Percentiles rank a stretch among this genome's conserved stretches.
phyloP scores from a whole-genome alignment of 305 asterid species.

The Fraxinus angustifolia region DNA sequence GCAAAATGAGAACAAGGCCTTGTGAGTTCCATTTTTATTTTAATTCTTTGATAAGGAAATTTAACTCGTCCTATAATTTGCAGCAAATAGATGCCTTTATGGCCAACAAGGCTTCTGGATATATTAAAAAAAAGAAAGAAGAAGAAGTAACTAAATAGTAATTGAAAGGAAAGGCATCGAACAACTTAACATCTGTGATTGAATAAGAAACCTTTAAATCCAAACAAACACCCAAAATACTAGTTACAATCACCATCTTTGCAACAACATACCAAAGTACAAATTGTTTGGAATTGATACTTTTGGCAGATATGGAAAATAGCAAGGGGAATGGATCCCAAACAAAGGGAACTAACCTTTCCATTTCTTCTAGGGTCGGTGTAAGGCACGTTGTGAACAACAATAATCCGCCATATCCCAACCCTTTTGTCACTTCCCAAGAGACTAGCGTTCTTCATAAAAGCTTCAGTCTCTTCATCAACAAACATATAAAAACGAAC shows the following conservation, averaged over 20 bases:
- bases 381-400: conserved; percentile 83
- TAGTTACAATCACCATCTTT: conserved; percentile 5
- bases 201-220: conserved; percentile 2
- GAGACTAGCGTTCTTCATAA: conserved; percentile 60
- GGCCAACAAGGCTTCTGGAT: conserved; percentile 20
- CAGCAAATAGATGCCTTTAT: conserved; percentile 9
- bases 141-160: conserved; percentile 12
- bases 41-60: conserved; percentile 4
- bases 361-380: conserved; percentile 88
- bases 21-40: neutral
- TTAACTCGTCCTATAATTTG: conserved; percentile 12
- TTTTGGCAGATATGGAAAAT: conserved; percentile 2
- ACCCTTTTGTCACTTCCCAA: conserved; percentile 58
- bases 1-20: neutral
- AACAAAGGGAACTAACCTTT: conserved; percentile 51
- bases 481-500: conserved; percentile 86
- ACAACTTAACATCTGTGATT: conserved; percentile 9
- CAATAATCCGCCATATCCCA: conserved; percentile 89
- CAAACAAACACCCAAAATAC: neutral
- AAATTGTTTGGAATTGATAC: conserved; percentile 1
- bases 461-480: conserved; percentile 92
- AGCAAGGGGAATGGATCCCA: conserved; percentile 4
- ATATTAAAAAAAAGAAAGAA: neutral
- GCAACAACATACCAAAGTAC: conserved; percentile 9
- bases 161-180: neutral